A percentile compares a stretch with the other conserved stretches of the same genome.
Conservation (phyloP, 176 grass and related monocot genomes). For the Lolium rigidum region DNA sequence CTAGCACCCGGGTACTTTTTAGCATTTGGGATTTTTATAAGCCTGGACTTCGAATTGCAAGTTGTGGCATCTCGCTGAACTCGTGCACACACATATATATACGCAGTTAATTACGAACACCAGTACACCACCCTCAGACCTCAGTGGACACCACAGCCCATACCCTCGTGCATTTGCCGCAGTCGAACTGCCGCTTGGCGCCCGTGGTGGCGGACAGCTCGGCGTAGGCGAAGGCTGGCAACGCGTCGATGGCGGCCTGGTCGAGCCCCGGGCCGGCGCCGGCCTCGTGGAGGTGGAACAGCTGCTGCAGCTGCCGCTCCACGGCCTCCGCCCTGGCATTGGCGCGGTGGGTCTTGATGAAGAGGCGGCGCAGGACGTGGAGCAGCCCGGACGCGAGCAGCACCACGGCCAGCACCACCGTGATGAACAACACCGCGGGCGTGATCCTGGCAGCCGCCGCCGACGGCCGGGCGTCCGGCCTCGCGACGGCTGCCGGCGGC, state of each 20-base stretch:
- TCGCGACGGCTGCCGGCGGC: background rate
- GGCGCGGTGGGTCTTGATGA: slow-evolving; percentile 69
- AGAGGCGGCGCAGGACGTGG: slow-evolving; percentile 73
- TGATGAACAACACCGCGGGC: slow-evolving; percentile 83
- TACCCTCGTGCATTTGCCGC: too few species aligned
- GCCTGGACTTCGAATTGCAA: too few species aligned
- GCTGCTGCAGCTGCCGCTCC: slow-evolving; percentile 85
- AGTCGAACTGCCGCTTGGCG: slow-evolving; percentile 66
- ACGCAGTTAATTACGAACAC: too few species aligned
- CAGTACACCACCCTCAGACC: too few species aligned
- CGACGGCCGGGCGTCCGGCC: background rate
- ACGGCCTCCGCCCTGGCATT: slow-evolving; percentile 53
- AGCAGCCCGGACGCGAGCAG: slow-evolving; percentile 78
- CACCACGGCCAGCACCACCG: slow-evolving; percentile 81
- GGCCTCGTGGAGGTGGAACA: slow-evolving; percentile 74
- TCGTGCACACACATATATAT: too few species aligned
- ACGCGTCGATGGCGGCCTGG: slow-evolving; percentile 73
- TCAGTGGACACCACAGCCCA: too few species aligned
- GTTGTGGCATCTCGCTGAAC: too few species aligned
- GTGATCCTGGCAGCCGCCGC: slow-evolving; percentile 50
- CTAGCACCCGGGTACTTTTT: too few species aligned
- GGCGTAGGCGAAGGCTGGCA: slow-evolving; percentile 78
- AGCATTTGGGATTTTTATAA: too few species aligned
- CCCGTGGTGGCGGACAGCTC: slow-evolving; percentile 58
- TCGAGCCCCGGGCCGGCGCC: slow-evolving; percentile 51